Conservation (phyloP, 768 basidiomycete species). For the Lyophyllum semitale region DNA sequence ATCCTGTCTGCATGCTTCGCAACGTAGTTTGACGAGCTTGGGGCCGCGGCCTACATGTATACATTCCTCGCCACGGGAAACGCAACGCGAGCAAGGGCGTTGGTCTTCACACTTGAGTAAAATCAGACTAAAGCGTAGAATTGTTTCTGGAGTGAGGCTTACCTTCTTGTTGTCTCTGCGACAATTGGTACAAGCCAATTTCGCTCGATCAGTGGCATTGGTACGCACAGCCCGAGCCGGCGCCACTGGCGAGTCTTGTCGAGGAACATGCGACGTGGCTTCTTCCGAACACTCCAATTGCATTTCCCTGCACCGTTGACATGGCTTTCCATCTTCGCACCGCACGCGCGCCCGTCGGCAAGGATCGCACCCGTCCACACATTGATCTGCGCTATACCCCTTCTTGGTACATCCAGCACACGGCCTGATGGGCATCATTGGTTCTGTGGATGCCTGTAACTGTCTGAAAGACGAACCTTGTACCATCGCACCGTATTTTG, state of each 20-base stretch:
- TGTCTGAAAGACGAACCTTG: conserved; percentile 36
- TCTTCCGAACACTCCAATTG: conserved; percentile 55
- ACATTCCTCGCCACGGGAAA: conserved; percentile 55
- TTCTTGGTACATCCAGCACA: conserved; percentile 60
- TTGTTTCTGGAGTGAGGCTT: conserved; percentile 3
- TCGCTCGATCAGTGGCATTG: conserved; percentile 49
- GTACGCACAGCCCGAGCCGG: conserved; percentile 27
- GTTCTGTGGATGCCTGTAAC: conserved; percentile 1
- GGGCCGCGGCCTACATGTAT: conserved; percentile 56
- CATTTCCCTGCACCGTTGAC: conserved; percentile 53
- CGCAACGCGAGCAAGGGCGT: conserved; percentile 62
- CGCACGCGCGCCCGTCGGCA: conserved; percentile 60
- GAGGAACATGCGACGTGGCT: conserved; percentile 21
- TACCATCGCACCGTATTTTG: conserved; percentile 62
- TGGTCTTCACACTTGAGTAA: conserved; percentile 57
- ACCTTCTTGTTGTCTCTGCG: conserved; percentile 71
- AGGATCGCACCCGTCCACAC: conserved; percentile 61
- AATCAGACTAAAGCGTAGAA: conserved; percentile 4
- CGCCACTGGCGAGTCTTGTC: conserved; percentile 23
- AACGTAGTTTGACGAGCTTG: conserved; percentile 60
- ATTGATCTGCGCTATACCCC: conserved; percentile 51
- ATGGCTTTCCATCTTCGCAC: conserved; percentile 51
- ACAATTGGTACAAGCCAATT: conserved; percentile 61
- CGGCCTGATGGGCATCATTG: conserved; percentile 40
- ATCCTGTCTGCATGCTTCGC: conserved; percentile 56